Evolutionary conservation across 345 rosid genomes (phyloP), one percentile per base, ranked within the genome.

Genomic region (Rhizophora mangle): DNA sequence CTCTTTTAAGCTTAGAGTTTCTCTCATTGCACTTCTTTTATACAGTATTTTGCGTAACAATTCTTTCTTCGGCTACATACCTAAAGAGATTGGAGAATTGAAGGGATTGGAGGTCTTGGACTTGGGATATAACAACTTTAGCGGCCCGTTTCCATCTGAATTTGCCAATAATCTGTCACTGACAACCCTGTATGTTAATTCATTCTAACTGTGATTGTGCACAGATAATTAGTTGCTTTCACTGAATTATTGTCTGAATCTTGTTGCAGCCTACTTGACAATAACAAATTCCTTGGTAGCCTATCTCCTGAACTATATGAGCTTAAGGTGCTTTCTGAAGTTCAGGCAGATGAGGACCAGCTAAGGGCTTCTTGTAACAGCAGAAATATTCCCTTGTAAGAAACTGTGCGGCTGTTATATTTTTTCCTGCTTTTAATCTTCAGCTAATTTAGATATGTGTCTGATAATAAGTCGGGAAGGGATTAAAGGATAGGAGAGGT

Each of bases 31-130:
- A 27, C 57, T 11, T 56, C 69, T 70, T 67, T 56, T 74, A 19
- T 65, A 75, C 84, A 94, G 96, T 34, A 78, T 82, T 58, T 76
- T 94, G 32, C 89, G 96, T 80, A 91, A 94, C 84, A 91, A 91
- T 72, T 88, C 96, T 27, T 88, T 94, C 70, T 73, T 68, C 30
- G 96, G 97, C 49, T 70, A 43, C 57, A 74, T 91, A 67, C 98
- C 97, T 69, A 60, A 82, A 72, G 98, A 90, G 81, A 80, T 91
- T 59, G 75, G 86, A 71, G 78, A 83, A 54, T 52, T 94, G 82
- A 84, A 78, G 78, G 88, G 84, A 79, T 81, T 94, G 79, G 88
- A 91, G 80, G 75, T 79, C 72, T 82, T 94, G 87, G 98, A 94
- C 78, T 80, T 94, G 79, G 87, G 89, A 80, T 80, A 71, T 60